Base-by-base conservation (phyloP, 768 basidiomycete genomes). In the Russula sp. region DNA sequence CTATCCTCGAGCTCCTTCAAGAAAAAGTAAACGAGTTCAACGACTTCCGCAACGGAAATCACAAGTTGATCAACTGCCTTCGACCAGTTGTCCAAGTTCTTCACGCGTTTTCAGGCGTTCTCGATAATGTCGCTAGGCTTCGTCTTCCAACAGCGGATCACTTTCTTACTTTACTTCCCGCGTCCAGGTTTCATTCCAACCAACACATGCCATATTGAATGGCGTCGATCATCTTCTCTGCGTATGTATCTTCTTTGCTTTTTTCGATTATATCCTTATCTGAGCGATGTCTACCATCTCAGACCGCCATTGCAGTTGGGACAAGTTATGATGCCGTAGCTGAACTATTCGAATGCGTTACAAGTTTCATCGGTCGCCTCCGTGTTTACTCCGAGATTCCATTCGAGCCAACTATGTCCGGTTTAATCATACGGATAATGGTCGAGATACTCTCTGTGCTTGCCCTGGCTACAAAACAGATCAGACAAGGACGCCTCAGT, bases 401-500 rank as follows among this genome's bases (percentile, higher is more conserved):
- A 16, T 3, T 24, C 7, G 24, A 24, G 13, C 30, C 32, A 11
- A 8, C 52, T n/a, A 32, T 53, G 20, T 53, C 30, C 18, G 30
- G 6, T 16, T 34, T 53, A 9, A 3, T 53, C 20, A 9, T 34
- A 20, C 32, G n/a, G 5, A n/a, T 53, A n/a, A n/a, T 53, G 52
- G 5, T n/a, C 20, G 52, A 53, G 30, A 32, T 34, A 18, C 52
- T 53, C 20, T 20, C 30, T 9, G 52, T 34, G 52, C 20, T 53
- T 32, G 52, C 52, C 10, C 10, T 53, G 20, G 52, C 52, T 20
- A 53, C 52, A 10, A 53, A 34, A 18, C 52, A 53, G n/a, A 32
- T 53, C 20, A 53, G 20, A n/a, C 52, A 11, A 34, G 52, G 52
- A 11, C 52, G 52, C 20, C 30, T 53, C 52, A 53, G 52, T 53